Evolutionary conservation across 176 grass and related monocot genomes (phyloP), one percentile per base, ranked within the genome.

Genomic region (Echinochloa phyllopogon): DNA sequence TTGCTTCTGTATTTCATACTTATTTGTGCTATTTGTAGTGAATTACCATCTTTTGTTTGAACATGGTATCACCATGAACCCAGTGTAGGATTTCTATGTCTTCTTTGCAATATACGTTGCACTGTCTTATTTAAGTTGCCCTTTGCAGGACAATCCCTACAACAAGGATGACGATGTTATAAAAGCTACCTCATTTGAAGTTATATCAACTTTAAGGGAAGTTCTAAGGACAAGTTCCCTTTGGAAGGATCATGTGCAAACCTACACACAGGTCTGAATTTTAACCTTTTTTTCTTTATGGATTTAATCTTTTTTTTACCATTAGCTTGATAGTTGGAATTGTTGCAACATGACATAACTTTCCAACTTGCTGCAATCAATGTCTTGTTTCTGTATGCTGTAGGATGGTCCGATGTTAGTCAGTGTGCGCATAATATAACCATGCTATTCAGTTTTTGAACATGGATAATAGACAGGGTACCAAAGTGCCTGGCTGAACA

Each of bases 201-300:
- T 98, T 83, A 98, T 96, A 94, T 92, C 96, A 81, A 98, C 96
- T 78, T 90, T 98, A 76, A 90, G 96, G 91, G 96, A 96, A 82
- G 93, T 98, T 82, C 89, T 95, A 63, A 96, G 81, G 81, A 81
- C 89, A 82, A 98, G 91, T 87, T 75, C 91, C 65, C 89, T 95
- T 92, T 98, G 96, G 96, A 98, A 90, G 82, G 96, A 98, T 74
- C 96, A 96, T 81, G 89, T 98, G 72, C 96, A 98, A 86, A 92
- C 91, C 43, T 96, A 98, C 85, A 92, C 90, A 69, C 93, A 98
- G 89, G 96, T 96, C 44, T 67, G 69, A 65, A n/a, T 51, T 69
- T 10, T 82, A 52, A 36, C 48, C 75, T 69, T 44, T 73, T 48
- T 72, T 81, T 24, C 68, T 44, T 33, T 53, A 49, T 13, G 36